A percentile compares a stretch with the other conserved stretches of the same genome.
These are phyloP conservation scores for Trichoderma citrinoviride DNA, from an alignment of 2,329 filamentous ascomycete genomes.

Conservation along the genomic window DNA sequence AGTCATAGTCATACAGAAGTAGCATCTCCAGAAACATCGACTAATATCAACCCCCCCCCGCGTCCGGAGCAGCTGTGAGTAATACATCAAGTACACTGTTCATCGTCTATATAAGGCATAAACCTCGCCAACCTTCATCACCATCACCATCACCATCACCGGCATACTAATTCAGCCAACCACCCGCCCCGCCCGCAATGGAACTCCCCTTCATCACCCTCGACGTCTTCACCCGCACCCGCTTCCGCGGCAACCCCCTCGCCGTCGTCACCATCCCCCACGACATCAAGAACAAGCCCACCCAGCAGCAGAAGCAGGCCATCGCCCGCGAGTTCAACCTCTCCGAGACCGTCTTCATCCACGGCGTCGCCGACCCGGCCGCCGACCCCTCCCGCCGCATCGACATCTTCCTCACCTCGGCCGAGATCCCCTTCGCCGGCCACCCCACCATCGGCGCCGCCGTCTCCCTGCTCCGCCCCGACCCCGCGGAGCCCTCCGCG, in stretches of 20 bases:
- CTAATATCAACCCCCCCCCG: not conserved
- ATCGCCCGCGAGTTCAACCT: constrained; percentile 64
- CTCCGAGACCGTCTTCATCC: constrained; percentile 62
- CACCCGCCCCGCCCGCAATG: constrained; percentile 27
- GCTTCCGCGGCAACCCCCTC: constrained; percentile 58
- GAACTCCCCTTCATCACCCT: constrained; percentile 52
- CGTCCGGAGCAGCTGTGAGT: not conserved
- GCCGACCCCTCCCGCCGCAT: constrained; percentile 41
- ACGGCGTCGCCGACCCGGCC: constrained; percentile 41
- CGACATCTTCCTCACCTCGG: constrained; percentile 57
- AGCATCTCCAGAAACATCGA: too few relatives aligned
- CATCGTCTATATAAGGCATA: too few relatives aligned
- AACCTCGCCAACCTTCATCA: too few relatives aligned
- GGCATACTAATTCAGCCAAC: not conserved
- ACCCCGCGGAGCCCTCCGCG: not conserved
- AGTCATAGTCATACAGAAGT: not conserved
- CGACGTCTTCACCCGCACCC: constrained; percentile 56
- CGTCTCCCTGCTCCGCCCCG: constrained; percentile 44
- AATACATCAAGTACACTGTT: not conserved
- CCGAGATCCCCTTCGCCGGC: constrained; percentile 60
- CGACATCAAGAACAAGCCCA: constrained; percentile 37
- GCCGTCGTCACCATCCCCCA: constrained; percentile 56
- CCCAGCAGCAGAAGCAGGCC: constrained; percentile 53
- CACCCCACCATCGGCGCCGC: constrained; percentile 60
- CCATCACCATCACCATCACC: too few relatives aligned